Percentiles rank a stretch among this genome's conserved stretches.
These are phyloP conservation scores for Lachancea fermentati DNA, from an alignment of 805 yeast species.

Conservation along the genomic window DNA sequence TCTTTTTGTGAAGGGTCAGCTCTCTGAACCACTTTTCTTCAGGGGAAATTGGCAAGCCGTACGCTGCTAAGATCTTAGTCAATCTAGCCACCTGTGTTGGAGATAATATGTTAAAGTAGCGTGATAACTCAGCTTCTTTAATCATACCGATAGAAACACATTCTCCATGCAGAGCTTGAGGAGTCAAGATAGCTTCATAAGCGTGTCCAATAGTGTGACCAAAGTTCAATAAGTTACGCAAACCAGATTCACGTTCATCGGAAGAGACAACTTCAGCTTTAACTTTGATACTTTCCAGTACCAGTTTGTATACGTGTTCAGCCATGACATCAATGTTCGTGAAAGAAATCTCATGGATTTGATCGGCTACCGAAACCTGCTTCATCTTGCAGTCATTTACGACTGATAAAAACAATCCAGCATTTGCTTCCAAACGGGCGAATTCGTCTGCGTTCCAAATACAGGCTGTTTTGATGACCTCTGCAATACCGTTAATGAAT, in stretches of 20 bases:
- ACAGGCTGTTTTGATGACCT: conserved; percentile 95
- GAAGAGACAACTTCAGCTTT: conserved; percentile 91
- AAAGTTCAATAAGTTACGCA: conserved; percentile 86
- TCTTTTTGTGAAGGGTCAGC: conserved; percentile 60
- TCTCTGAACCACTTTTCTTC: conserved; percentile 67
- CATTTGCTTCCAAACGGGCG: conserved; percentile 71
- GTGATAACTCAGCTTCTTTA: conserved; percentile 89
- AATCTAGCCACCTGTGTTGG: conserved; percentile 93
- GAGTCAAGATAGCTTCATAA: conserved; percentile 94
- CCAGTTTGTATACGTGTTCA: conserved; percentile 72
- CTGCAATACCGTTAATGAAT: conserved; percentile 97
- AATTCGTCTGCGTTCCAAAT: conserved; percentile 94
- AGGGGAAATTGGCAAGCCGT: conserved; percentile 76
- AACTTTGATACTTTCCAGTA: conserved; percentile 78
- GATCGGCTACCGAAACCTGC: conserved; percentile 10
- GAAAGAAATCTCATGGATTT: conserved; percentile 38
- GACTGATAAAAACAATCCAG: conserved; percentile 62
- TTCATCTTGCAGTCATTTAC: conserved; percentile 38
- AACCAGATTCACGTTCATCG: conserved; percentile 93
- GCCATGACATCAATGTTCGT: conserved; percentile 66
- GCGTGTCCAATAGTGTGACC: conserved; percentile 99
- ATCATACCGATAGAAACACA: conserved; percentile 98
- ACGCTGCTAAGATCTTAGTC: conserved; percentile 74
- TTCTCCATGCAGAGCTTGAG: conserved; percentile 95
- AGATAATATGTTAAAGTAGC: conserved; percentile 81